Base-by-base conservation (phyloP, 257 asterid genomes). In the Solanum peruvianum region DNA sequence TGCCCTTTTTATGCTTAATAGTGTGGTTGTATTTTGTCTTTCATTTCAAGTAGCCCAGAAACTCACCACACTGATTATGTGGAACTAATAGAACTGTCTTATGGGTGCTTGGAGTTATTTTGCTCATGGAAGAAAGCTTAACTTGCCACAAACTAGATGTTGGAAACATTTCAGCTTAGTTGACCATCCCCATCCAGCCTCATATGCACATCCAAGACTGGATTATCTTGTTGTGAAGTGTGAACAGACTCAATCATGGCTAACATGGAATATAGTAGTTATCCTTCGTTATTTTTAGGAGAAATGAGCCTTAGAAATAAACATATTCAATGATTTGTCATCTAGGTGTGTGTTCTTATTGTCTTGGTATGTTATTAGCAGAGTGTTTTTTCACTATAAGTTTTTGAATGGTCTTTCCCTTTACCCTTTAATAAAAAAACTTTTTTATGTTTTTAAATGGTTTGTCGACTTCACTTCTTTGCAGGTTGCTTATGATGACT, bases 401-500 rank as follows among this genome's bases (percentile, higher is more conserved):
- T 45, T 77, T 44, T 44, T 77, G 41, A 25, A 44, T 10, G 25
- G 64, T 9, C 52, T 45, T 45, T 39, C 41, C 64, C 84, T 78
- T 77, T 78, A 25, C 60, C 58, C n/a, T 42, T 42, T n/a, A 42
- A 76, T 41, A 39, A 2, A 41, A 4, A 23, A 31, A 25, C 9
- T 58, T 12, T 29, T 39, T 87, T 23, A 45, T 12, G 52, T 45
- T 66, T 81, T 77, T 39, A 87, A 80, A 45, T 60, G 85, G 71
- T 89, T 82, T 87, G 85, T 45, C 33, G n/a, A 58, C 58, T 31
- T 25, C 82, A 71, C 75, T 60, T 18, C 66, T 9, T 82, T 85
- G n/a, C 89, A 97, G 99, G 99, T 97, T 92, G 98, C 95, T 42
- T 97, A 95, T 85, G 89, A 92, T 88, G 99, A 95, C 92, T 97